These are phyloP conservation scores for Cladochytrium replicatum DNA, from an alignment of 192 early-diverging fungal species.

Conservation along the genomic window DNA sequence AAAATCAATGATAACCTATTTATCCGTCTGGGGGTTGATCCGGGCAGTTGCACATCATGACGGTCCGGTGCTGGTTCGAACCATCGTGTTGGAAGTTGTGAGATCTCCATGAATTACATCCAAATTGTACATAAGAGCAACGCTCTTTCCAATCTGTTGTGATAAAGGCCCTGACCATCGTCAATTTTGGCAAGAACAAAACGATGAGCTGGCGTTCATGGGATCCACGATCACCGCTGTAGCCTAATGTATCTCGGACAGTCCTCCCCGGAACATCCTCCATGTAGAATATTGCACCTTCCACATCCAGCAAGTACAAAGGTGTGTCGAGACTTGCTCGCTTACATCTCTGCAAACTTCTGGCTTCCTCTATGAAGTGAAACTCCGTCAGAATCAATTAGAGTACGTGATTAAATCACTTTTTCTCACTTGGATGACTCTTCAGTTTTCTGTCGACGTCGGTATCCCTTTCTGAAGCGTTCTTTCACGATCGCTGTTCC, in stretches of 20 bases:
- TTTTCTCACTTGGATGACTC: slow-evolving; percentile 53
- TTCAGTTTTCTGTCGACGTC: slow-evolving; percentile 71
- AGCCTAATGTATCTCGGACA: slow-evolving; percentile 53
- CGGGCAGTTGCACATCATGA: no score
- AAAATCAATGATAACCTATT: slow-evolving; percentile 84
- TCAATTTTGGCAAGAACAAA: neutral
- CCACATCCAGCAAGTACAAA: slow-evolving; percentile 69
- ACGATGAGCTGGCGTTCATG: neutral
- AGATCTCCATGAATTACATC: slow-evolving; percentile 94
- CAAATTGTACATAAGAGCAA: slow-evolving; percentile 71
- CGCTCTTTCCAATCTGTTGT: slow-evolving; percentile 32
- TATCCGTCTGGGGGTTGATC: slow-evolving; percentile 7
- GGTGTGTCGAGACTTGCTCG: slow-evolving; percentile 68
- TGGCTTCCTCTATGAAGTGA: slow-evolving; percentile 50
- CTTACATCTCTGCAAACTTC: slow-evolving; percentile 64
- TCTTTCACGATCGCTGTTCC: slow-evolving; percentile 73
- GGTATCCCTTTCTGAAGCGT: slow-evolving; percentile 84
- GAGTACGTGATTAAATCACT: neutral
- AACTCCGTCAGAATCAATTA: neutral
- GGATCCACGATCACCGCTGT: neutral
- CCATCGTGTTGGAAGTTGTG: slow-evolving; percentile 90
- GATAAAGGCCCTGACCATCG: neutral
- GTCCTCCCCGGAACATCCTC: slow-evolving; percentile 74
- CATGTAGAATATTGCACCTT: slow-evolving; percentile 72
- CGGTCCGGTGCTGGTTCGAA: slow-evolving; percentile 42